Percentiles rank a stretch among this genome's conserved stretches.
These are phyloP conservation scores for Sporisorium scitamineum DNA, from an alignment of 1,284 basidiomycete genomes.

Conservation along the genomic window DNA sequence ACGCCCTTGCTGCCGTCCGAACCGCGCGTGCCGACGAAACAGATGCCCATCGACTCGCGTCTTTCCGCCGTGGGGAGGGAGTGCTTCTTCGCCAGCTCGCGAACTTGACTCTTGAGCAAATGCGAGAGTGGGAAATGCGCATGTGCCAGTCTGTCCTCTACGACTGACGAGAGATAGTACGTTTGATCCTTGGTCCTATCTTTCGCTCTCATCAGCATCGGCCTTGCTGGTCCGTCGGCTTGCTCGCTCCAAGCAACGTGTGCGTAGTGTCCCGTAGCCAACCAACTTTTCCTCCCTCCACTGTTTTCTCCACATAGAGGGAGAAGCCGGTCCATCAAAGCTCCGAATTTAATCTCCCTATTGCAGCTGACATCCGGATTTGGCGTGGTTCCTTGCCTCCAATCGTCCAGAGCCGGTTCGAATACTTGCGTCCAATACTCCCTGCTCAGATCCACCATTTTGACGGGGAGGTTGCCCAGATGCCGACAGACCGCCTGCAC, in stretches of 20 bases:
- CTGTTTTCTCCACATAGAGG: not conserved
- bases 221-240: conserved; percentile 1
- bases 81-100: conserved; percentile 79
- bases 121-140: conserved; percentile 75
- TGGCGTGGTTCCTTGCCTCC: conserved; percentile 73
- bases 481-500: conserved; percentile 82
- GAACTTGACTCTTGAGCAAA: conserved; percentile 74
- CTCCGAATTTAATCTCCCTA: conserved; percentile 92
- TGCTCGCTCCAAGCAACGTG: conserved; percentile 72
- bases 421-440: conserved; percentile 66
- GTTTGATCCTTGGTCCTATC: conserved; percentile 84
- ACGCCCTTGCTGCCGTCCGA: conserved; percentile 19
- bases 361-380: conserved; percentile 97
- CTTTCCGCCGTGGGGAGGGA: conserved; percentile 81
- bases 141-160: conserved; percentile 68
- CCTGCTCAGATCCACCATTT: conserved; percentile 51
- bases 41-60: conserved; percentile 94
- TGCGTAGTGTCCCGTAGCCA: conserved; percentile 94
- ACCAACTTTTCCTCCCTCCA: conserved; percentile 68
- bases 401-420: conserved; percentile 60
- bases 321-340: conserved; percentile 75
- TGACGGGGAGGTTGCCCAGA: conserved; percentile 75
- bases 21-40: conserved; percentile 84
- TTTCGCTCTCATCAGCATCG: conserved; percentile 48
- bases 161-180: conserved; percentile 81